Base-by-base conservation (phyloP, 2,329 filamentous ascomycete species). In the Teratosphaeria gauchensis region DNA sequence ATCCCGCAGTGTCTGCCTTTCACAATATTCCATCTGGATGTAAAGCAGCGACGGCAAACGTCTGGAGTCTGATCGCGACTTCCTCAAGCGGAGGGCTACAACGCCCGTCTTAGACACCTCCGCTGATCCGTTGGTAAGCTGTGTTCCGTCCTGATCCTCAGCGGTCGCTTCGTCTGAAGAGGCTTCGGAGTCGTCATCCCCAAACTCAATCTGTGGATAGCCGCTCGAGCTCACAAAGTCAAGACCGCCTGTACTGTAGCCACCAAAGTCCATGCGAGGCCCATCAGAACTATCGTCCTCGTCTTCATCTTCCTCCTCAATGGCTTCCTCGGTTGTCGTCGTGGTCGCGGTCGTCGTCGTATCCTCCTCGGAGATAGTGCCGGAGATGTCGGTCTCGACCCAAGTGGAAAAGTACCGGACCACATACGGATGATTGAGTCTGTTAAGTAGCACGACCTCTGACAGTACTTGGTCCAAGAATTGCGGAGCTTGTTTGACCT, bases 1-100 rank as follows among this genome's bases (percentile, higher is more conserved):
- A 77, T 97, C 91, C 21, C 92, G 87, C 33, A 99, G 81, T 0
- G 94, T 97, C 64, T 89, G 84, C 70, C 92, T 94, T 71, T 97
- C 92, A 69, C 94, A 99, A 65, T 96, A 95, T 71, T 99, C 94
- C 94, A 99, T 99, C 61, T 95, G 94, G 58, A 99, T 97, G 71
- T 96, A 99, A 51, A 99, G 80, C 6, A 92, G 86, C 0, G 88
- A 92, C 56, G 83, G 83, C 61, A 83, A 81, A 51, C 81, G 78
- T 58, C 62, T 64, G 21, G 77, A 75, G 57, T 75, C 73, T 14
- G 79, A 79, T 56, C 76, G 76, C 19, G 78, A 79, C 56, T 74
- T 73, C 53, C 74, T 72, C 11, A 77, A 71, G 9, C 54, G 57
- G 5, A 62, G 52, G 21, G 42, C 76, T 28, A 14, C 33, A 11